Percentiles rank a stretch among this genome's conserved stretches.
These are phyloP conservation scores for Lepidium aucheri DNA, from an alignment of 345 rosid genomes.

Conservation along the genomic window DNA sequence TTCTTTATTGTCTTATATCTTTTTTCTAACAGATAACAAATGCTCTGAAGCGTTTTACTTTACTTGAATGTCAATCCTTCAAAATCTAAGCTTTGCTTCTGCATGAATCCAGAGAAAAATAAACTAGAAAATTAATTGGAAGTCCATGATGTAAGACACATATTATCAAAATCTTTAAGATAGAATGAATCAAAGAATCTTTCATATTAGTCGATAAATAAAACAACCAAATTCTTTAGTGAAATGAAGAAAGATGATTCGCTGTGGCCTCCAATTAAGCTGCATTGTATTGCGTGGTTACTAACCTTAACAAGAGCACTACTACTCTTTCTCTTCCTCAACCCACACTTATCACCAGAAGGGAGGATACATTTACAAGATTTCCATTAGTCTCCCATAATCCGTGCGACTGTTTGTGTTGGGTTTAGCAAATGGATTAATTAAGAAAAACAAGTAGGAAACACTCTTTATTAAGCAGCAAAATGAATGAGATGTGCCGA, in stretches of 20 bases:
- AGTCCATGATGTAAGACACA: too few species aligned
- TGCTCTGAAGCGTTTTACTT: slow-evolving; percentile 11
- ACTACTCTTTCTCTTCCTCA: not conserved
- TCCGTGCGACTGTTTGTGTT: too few species aligned
- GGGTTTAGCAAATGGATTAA: too few species aligned
- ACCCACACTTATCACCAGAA: not conserved
- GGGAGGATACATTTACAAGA: not conserved
- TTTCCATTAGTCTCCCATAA: too few species aligned
- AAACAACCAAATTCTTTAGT: not conserved
- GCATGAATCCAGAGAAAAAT: slow-evolving; percentile 2
- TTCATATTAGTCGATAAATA: not conserved
- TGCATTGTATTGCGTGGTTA: not conserved
- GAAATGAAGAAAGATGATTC: not conserved
- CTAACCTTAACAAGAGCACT: not conserved
- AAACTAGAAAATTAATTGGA: not conserved
- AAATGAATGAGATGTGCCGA: too few species aligned
- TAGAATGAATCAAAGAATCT: too few species aligned
- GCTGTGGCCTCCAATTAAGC: not conserved
- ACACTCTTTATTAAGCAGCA: too few species aligned
- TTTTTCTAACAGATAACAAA: not conserved
- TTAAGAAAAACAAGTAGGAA: too few species aligned
- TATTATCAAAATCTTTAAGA: too few species aligned
- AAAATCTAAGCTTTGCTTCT: slow-evolving; percentile 16
- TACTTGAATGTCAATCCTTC: slow-evolving; percentile 25
- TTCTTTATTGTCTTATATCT: not conserved